A percentile compares a stretch with the other conserved stretches of the same genome.
phyloP scores from a whole-genome alignment of 2,329 filamentous ascomycete species.

The Paraconiothyrium brasiliense region DNA sequence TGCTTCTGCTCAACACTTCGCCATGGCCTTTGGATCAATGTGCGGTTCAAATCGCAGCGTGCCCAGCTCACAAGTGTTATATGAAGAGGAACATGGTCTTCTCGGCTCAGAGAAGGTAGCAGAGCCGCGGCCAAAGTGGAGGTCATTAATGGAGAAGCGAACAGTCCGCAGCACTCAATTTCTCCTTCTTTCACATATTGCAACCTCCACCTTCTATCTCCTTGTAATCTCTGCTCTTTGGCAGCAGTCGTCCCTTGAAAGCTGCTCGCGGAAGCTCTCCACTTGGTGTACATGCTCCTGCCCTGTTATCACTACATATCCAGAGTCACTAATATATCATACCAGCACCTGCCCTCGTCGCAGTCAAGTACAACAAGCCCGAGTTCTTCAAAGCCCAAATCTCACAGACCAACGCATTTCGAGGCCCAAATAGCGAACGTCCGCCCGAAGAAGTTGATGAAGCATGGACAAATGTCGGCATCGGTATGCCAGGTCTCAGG shows the following conservation, averaged over 20 bases:
- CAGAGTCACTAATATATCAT: neutral
- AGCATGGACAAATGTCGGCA: neutral
- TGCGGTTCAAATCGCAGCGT: neutral
- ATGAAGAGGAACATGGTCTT: neutral
- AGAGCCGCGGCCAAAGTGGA: neutral
- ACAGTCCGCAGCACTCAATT: neutral
- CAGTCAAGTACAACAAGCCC: neutral
- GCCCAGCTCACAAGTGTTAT: neutral
- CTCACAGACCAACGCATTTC: slow-evolving; percentile 1
- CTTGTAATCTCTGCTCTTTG: neutral
- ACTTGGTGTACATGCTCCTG: neutral
- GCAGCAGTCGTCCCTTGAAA: neutral
- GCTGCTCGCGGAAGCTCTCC: neutral
- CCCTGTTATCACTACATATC: neutral
- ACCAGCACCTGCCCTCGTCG: neutral
- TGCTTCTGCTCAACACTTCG: neutral
- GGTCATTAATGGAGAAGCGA: neutral
- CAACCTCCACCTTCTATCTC: neutral
- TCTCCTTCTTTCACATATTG: neutral
- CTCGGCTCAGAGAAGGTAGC: neutral
- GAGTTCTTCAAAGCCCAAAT: slow-evolving; percentile 1
- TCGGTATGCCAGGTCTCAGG: neutral
- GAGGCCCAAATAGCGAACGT: neutral
- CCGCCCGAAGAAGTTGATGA: slow-evolving; percentile 2
- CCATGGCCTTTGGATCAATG: neutral